These are phyloP conservation scores for Populus tremula DNA, from an alignment of 345 rosid species.

Conservation along the genomic window DNA sequence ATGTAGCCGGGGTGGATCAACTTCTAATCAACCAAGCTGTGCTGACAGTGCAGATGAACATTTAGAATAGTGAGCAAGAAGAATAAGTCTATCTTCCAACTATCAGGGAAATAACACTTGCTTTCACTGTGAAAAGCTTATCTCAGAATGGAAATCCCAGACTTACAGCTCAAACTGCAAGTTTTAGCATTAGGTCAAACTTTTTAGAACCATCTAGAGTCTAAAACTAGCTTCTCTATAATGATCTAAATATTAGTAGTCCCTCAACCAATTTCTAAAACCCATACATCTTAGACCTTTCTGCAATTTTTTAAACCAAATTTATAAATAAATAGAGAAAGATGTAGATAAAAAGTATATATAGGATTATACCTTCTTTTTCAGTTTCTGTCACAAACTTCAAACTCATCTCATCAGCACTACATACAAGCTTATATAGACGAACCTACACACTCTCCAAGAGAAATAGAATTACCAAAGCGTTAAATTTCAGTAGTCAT, in stretches of 20 bases:
- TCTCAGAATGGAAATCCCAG: neutral
- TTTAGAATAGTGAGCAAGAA: no score
- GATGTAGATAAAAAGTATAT: neutral
- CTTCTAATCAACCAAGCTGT: neutral
- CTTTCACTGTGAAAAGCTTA: neutral
- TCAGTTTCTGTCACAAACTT: slow-evolving; percentile 55
- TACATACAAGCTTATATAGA: slow-evolving; percentile 49
- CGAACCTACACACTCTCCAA: slow-evolving; percentile 50
- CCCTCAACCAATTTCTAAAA: neutral
- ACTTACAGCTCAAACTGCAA: neutral
- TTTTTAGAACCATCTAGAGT: neutral
- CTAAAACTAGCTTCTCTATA: slow-evolving; percentile 1
- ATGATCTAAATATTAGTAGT: neutral
- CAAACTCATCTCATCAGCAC: slow-evolving; percentile 43
- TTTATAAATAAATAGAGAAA: neutral
- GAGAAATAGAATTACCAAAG: slow-evolving; percentile 23
- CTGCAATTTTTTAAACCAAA: neutral
- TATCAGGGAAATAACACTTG: neutral
- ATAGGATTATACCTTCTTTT: slow-evolving; percentile 49
- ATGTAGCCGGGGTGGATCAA: neutral
- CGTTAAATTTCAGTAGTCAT: slow-evolving; percentile 6
- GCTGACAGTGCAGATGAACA: no score
- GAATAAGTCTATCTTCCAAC: no score
- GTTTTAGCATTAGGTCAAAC: neutral
- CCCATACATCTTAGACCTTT: neutral